Evolutionary conservation across 495 filamentous ascomycete genomes (phyloP), one percentile per base, ranked within the genome.

Genomic region (Daldinia bambusicola): DNA sequence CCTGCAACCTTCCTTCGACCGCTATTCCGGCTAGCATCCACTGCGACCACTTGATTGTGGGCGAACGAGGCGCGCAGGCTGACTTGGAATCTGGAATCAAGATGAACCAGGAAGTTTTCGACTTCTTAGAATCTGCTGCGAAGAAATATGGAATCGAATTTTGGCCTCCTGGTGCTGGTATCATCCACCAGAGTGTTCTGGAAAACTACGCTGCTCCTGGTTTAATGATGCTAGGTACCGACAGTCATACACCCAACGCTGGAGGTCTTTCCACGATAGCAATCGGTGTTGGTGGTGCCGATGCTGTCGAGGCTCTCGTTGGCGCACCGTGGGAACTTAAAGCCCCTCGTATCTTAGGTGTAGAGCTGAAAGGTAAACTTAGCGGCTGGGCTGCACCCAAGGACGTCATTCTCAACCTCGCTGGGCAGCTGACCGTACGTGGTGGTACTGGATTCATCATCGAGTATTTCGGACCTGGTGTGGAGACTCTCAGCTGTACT

Each of bases 11-110:
- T 18, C 90, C 92, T 30, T 91, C 90, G 59, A 97, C 95, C 0
- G 93, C 93, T n/a, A 94, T 98, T 34, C 95, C 95, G 13, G 95
- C 95, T 36, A 97, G 93, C 80, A 98, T 98, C 66, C 95, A 99
- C 83, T 99, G 95, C 77, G 95, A 99, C 81, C 95, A 99, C 77
- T 93, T 99, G 90, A 99, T 99, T 85, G 95, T 98, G 55, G 95
- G 95, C 70, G 87, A 93, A 75, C 89, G 89, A 71, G 95, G 95
- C 60, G 95, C 95, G 22, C 91, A 97, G 76, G 87, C 89, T 32
- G 95, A 99, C 83, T 81, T 99, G 37, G 89, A 93, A 12, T 87
- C 88, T 26, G 94, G 92, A 45, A 97, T 99, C 59, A 84, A 90
- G 81, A 92, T 93, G 40, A 99, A 99, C 79, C 92, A 93, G 78